Evolutionary conservation across 2,329 filamentous ascomycete species (phyloP).

Genomic region (Dothiorella sarmentorum): DNA sequence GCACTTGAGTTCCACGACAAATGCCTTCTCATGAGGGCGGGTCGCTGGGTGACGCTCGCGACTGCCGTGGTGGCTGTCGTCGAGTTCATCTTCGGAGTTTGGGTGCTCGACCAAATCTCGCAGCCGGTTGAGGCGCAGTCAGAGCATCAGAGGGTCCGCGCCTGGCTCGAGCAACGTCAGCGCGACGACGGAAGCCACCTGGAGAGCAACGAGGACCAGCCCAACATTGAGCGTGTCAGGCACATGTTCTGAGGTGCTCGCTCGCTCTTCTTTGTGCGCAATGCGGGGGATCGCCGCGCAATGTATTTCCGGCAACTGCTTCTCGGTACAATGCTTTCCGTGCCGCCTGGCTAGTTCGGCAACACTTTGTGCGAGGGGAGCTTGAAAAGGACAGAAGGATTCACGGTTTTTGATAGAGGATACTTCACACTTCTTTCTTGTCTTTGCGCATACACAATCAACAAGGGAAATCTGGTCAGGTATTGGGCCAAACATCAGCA

Average conservation of each 20-base stretch:
- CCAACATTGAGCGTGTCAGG: neutral
- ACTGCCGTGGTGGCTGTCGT: neutral
- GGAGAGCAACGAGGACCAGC: neutral
- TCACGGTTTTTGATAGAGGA: neutral
- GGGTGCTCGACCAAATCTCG: neutral
- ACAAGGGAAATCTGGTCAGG: neutral
- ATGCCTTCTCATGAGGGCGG: neutral
- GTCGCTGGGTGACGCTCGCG: neutral
- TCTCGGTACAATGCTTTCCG: constrained; percentile 3
- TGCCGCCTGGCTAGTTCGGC: neutral
- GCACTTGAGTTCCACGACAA: neutral
- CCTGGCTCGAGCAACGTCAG: neutral
- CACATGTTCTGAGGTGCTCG: neutral
- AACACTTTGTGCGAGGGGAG: neutral
- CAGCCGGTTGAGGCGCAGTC: neutral
- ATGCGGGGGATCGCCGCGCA: constrained; percentile 11
- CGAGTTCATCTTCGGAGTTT: neutral
- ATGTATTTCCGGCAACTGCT: neutral
- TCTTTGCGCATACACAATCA: neutral
- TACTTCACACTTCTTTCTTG: neutral
- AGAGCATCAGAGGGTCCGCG: neutral
- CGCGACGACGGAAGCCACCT: neutral
- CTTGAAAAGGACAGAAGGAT: neutral
- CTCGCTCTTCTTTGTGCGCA: neutral
- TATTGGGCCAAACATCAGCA: neutral